These are phyloP conservation scores for Roridomyces roridus DNA, from an alignment of 768 basidiomycete species.

Conservation along the genomic window DNA sequence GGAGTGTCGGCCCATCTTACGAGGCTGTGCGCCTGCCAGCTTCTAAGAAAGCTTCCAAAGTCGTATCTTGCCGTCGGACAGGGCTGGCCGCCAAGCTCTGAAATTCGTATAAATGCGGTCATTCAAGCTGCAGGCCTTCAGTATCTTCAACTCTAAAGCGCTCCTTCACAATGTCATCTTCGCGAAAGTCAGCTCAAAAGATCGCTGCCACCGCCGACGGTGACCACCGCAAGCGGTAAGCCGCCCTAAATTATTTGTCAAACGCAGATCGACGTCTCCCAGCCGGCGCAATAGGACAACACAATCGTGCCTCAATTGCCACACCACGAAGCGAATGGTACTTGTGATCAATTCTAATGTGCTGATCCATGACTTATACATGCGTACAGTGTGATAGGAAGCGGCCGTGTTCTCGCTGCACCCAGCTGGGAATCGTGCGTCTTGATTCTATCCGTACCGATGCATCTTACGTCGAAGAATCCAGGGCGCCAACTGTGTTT, in stretches of 20 bases:
- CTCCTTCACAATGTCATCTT: slow-evolving; percentile 3
- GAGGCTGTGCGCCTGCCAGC: slow-evolving; percentile 10
- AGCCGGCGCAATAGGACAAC: slow-evolving; percentile 22
- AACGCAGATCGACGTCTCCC: background rate
- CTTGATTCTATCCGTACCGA: background rate
- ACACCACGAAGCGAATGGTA: slow-evolving; percentile 22
- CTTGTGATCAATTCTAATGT: background rate
- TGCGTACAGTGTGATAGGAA: slow-evolving; percentile 12
- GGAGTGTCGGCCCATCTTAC: slow-evolving; percentile 2
- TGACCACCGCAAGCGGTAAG: slow-evolving; percentile 22
- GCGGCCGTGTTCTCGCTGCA: slow-evolving; percentile 18
- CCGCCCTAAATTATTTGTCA: too few relatives aligned
- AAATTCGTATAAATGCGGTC: background rate
- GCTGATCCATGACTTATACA: background rate
- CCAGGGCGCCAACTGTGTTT: slow-evolving; percentile 16
- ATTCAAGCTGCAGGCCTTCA: background rate
- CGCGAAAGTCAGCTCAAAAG: slow-evolving; percentile 3
- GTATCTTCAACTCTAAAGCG: background rate
- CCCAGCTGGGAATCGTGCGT: slow-evolving; percentile 17
- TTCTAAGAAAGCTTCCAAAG: slow-evolving; percentile 5
- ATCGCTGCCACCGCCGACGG: background rate
- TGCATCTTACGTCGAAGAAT: background rate
- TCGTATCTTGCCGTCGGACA: background rate
- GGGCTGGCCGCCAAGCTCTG: slow-evolving; percentile 13
- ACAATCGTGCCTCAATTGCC: slow-evolving; percentile 20